These are phyloP conservation scores for Fusarium denticulatum DNA, from an alignment of 2,329 filamentous ascomycete species.

Conservation along the genomic window DNA sequence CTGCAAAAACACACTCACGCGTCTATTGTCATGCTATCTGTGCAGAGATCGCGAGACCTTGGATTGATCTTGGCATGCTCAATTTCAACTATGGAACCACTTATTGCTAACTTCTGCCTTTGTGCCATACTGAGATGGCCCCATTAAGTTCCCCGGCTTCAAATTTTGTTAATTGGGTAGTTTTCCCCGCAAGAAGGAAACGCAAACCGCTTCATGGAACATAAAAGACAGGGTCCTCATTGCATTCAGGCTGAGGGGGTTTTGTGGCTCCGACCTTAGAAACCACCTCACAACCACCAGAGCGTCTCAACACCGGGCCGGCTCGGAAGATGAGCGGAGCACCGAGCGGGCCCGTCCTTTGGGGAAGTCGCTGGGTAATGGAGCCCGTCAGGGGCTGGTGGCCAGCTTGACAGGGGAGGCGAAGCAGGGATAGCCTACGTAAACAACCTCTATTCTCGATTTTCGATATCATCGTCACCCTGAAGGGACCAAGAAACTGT, in stretches of 20 bases:
- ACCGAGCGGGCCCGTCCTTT: slow-evolving; percentile 35
- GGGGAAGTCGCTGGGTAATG: slow-evolving; percentile 20
- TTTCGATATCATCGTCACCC: slow-evolving; percentile 25
- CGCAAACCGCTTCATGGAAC: slow-evolving; percentile 13
- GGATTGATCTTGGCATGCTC: not conserved
- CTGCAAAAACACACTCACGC: not conserved
- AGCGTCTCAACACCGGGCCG: slow-evolving; percentile 37
- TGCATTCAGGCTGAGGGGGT: slow-evolving; percentile 27
- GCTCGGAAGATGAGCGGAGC: slow-evolving; percentile 43
- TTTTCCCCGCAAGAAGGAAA: slow-evolving; percentile 19
- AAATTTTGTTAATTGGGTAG: slow-evolving; percentile 19
- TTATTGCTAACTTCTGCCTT: not conserved
- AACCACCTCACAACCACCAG: slow-evolving; percentile 27
- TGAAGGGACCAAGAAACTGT: slow-evolving; percentile 12
- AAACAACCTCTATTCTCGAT: slow-evolving; percentile 25
- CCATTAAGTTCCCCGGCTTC: slow-evolving; percentile 6
- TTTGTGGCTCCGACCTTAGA: slow-evolving; percentile 30
- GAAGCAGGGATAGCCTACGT: slow-evolving; percentile 7
- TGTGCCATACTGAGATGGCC: slow-evolving; percentile 14
- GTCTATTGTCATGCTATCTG: not conserved
- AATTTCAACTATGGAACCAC: not conserved
- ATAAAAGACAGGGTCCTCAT: slow-evolving; percentile 22
- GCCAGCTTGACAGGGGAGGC: slow-evolving; percentile 24
- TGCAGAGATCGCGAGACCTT: not conserved
- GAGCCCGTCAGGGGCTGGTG: slow-evolving; percentile 15